These are phyloP conservation scores for Leishmania gerbilli DNA, from an alignment of 208 protist species.

Conservation along the genomic window DNA sequence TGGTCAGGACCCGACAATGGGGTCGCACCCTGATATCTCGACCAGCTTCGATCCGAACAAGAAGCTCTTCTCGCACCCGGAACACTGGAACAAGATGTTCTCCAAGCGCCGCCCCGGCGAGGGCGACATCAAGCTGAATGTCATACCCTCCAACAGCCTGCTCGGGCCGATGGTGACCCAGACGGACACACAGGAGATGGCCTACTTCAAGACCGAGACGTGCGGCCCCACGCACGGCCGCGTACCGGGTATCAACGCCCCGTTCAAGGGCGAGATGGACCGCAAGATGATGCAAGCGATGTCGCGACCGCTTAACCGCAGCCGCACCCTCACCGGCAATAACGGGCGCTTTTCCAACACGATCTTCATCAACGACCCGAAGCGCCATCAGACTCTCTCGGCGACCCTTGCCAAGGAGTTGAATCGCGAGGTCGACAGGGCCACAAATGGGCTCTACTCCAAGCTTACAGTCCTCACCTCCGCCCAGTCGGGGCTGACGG, in stretches of 20 bases:
- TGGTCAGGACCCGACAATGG: conserved; percentile 69
- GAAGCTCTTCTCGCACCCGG: conserved; percentile 83
- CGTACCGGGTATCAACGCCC: conserved; percentile 86
- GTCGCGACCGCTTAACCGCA: conserved; percentile 73
- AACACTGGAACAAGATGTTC: conserved; percentile 93
- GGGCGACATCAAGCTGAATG: conserved; percentile 72
- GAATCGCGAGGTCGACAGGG: conserved; percentile 61
- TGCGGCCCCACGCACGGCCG: conserved; percentile 64
- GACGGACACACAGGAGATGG: conserved; percentile 60
- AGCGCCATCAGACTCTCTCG: conserved; percentile 74
- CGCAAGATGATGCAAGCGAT: conserved; percentile 92
- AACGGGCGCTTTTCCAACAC: conserved; percentile 88
- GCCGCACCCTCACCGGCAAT: conserved; percentile 80
- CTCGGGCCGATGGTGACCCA: conserved; percentile 77
- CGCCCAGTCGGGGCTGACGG: conserved; percentile 87
- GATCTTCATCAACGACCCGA: conserved; percentile 88
- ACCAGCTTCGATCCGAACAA: conserved; percentile 77
- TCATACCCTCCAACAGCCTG: conserved; percentile 70
- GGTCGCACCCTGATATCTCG: conserved; percentile 59
- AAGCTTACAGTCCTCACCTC: conserved; percentile 88
- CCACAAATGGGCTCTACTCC: conserved; percentile 86
- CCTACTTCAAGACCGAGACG: conserved; percentile 74
- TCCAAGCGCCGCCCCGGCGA: conserved; percentile 84
- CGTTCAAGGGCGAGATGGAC: conserved; percentile 86
- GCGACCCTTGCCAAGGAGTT: conserved; percentile 69